These are phyloP conservation scores for Ceratocystis ficicola DNA, from an alignment of 2,329 filamentous ascomycete species.

Conservation along the genomic window DNA sequence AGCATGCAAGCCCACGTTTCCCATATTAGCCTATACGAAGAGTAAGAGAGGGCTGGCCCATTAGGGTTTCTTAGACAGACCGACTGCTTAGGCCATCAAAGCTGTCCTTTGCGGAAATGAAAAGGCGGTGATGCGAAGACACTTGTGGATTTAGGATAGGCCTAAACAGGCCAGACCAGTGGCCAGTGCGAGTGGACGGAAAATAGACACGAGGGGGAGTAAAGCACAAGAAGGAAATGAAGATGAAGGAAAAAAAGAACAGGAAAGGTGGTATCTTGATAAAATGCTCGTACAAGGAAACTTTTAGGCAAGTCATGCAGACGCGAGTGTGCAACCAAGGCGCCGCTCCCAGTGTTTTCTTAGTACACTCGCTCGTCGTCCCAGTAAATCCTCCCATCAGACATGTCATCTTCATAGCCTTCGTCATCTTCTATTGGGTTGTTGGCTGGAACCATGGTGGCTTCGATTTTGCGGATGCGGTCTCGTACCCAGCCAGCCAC, in stretches of 20 bases:
- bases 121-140: not conserved
- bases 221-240: not conserved
- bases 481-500: conserved; percentile 22
- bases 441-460: conserved; percentile 19
- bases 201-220: not conserved
- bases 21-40: too few relatives aligned
- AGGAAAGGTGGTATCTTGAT: conserved; percentile 6
- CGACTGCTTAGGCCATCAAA: not conserved
- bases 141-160: not conserved
- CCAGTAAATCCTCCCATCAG: conserved; percentile 22
- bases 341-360: not conserved
- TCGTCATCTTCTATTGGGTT: conserved; percentile 17
- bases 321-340: not conserved
- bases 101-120: conserved; percentile 4
- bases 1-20: not conserved
- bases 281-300: not conserved
- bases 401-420: conserved; percentile 19
- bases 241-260: not conserved
- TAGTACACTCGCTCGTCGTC: conserved; percentile 22
- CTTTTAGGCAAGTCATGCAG: not conserved
- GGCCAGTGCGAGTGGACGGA: not conserved
- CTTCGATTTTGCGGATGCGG: conserved; percentile 22
- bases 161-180: too few relatives aligned
- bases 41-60: not conserved
- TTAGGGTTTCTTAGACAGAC: conserved; percentile 4